A percentile compares a stretch with the other conserved stretches of the same genome.
Conservation (phyloP, 495 filamentous ascomycete genomes). For the Chlorociboria aeruginascens region DNA sequence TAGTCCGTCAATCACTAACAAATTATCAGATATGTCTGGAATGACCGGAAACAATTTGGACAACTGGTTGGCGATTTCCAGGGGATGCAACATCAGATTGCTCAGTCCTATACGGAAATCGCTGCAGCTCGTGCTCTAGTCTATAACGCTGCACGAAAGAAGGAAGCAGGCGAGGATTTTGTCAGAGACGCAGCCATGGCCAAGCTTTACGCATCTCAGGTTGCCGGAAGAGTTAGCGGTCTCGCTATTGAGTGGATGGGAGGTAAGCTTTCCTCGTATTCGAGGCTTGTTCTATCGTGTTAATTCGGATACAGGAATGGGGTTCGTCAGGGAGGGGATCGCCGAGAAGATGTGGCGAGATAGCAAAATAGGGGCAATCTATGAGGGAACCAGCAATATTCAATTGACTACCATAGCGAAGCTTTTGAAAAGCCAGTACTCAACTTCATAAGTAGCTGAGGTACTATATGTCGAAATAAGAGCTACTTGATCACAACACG, state of each 20-base stretch:
- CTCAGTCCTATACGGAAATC: slow-evolving; percentile 91
- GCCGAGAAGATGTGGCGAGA: slow-evolving; percentile 98
- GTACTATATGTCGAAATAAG: too few species aligned
- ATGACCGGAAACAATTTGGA: slow-evolving; percentile 96
- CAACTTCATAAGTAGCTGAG: too few species aligned
- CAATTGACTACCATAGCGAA: slow-evolving; percentile 88
- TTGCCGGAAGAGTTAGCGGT: slow-evolving; percentile 77
- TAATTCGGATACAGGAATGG: slow-evolving; percentile 16
- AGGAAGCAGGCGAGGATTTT: slow-evolving; percentile 94
- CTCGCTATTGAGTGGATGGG: slow-evolving; percentile 98
- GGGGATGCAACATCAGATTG: slow-evolving; percentile 98
- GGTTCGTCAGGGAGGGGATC: slow-evolving; percentile 87
- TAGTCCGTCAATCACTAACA: background rate
- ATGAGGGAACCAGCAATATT: slow-evolving; percentile 78
- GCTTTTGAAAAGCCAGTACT: slow-evolving; percentile 79
- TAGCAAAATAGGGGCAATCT: slow-evolving; percentile 97
- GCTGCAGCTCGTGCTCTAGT: slow-evolving; percentile 82
- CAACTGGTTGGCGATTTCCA: slow-evolving; percentile 90
- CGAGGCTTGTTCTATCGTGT: slow-evolving; percentile 19
- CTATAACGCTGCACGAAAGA: slow-evolving; percentile 93
- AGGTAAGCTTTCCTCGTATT: slow-evolving; percentile 43
- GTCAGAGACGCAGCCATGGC: slow-evolving; percentile 96
- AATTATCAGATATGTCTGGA: slow-evolving; percentile 67
- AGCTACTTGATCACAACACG: too few species aligned
- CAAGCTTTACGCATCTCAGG: slow-evolving; percentile 89